phyloP scores from a whole-genome alignment of 805 yeast species.

The Naumovozyma castellii region DNA sequence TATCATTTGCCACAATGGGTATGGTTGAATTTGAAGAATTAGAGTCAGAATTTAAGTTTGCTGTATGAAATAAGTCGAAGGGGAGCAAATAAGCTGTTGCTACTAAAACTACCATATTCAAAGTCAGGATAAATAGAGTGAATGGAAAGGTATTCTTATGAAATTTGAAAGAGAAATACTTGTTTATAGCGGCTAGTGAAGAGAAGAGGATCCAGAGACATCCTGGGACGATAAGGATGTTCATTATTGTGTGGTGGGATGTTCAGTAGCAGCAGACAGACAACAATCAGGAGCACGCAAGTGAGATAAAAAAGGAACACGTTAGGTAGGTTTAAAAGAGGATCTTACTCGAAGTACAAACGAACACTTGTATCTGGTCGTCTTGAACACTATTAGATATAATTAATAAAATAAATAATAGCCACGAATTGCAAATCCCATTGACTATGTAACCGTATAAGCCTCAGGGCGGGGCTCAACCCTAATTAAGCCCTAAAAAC shows the following conservation, averaged over 20 bases:
- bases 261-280: no score
- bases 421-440: no score
- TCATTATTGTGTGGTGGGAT: not conserved
- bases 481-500: no score
- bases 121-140: conserved; percentile 12
- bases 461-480: no score
- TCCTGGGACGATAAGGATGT: conserved; percentile 1
- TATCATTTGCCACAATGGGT: not conserved
- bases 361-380: no score
- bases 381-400: no score
- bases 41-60: not conserved
- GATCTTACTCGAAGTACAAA: no score
- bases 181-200: conserved; percentile 17
- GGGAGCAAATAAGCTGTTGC: conserved; percentile 26
- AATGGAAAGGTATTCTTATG: conserved; percentile 21
- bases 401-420: no score
- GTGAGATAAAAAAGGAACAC: no score
- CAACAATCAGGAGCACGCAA: no score
- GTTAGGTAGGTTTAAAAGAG: no score
- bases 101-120: conserved; percentile 22
- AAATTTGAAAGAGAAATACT: conserved; percentile 24
- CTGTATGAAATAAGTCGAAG: conserved; percentile 16
- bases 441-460: no score
- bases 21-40: not conserved
- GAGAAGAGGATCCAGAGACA: conserved; percentile 1